These are phyloP conservation scores for Rheum nobile DNA, from an alignment of 148 eudicot genomes.

Conservation along the genomic window DNA sequence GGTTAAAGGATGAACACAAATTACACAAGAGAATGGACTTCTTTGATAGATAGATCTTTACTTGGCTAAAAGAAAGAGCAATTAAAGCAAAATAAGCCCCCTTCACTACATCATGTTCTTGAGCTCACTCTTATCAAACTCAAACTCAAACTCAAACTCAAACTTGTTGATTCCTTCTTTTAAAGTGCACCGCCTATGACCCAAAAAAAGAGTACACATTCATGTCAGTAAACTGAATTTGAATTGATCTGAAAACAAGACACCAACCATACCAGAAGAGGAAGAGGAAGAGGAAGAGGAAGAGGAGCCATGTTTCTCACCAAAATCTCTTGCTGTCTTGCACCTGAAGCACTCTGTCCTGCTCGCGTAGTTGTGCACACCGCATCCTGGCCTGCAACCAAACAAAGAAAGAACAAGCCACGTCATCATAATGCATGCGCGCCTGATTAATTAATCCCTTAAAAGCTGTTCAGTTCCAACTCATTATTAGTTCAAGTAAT, in stretches of 20 bases:
- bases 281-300: slow-evolving; percentile 10
- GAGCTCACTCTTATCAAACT: background rate
- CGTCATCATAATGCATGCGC: background rate
- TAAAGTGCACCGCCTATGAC: background rate
- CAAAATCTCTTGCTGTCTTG: slow-evolving; percentile 41
- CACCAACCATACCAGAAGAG: slow-evolving; percentile 11
- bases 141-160: too few relatives aligned
- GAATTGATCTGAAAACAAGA: background rate
- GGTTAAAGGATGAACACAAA: background rate
- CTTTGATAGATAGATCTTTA: background rate
- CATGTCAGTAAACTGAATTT: background rate
- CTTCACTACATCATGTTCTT: background rate
- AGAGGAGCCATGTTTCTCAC: slow-evolving; percentile 21
- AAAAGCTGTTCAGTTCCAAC: background rate
- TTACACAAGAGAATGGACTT: background rate
- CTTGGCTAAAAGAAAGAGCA: background rate
- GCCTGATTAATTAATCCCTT: background rate
- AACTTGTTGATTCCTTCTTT: background rate
- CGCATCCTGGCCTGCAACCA: slow-evolving; percentile 45
- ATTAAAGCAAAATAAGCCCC: background rate
- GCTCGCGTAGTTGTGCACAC: slow-evolving; percentile 72
- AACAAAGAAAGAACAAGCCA: background rate
- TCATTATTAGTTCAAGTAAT: background rate
- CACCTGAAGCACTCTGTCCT: slow-evolving; percentile 66
- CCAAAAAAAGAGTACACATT: background rate